These are phyloP conservation scores for Camellia lanceoleosa DNA, from an alignment of 148 eudicot species.

Conservation along the genomic window DNA sequence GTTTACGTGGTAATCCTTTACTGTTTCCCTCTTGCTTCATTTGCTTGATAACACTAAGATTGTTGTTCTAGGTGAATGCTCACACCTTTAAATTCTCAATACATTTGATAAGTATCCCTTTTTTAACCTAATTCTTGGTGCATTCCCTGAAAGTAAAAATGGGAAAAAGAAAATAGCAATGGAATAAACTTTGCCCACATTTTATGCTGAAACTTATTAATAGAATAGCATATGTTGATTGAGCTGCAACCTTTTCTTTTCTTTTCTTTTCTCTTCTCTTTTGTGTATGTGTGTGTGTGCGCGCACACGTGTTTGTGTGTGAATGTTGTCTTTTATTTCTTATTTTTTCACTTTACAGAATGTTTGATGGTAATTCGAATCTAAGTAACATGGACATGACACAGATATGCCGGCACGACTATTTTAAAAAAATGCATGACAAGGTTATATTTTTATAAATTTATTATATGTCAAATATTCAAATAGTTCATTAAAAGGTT, in stretches of 20 bases:
- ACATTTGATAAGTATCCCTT: neutral
- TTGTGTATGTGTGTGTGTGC: too few relatives aligned
- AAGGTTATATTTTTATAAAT: too few relatives aligned
- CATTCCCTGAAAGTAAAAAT: neutral
- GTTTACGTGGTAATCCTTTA: constrained; percentile 53
- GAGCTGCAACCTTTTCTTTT: neutral
- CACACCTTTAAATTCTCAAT: neutral
- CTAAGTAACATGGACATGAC: too few relatives aligned
- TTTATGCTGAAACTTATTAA: neutral
- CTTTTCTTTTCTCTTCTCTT: neutral
- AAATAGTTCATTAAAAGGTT: too few relatives aligned
- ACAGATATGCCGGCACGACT: too few relatives aligned
- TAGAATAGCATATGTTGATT: neutral
- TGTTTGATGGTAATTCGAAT: neutral
- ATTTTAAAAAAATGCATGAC: too few relatives aligned
- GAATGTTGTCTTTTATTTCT: neutral
- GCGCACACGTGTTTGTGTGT: too few relatives aligned
- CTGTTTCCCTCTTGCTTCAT: neutral
- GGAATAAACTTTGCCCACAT: neutral
- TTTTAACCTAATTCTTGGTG: neutral
- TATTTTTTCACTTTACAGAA: neutral
- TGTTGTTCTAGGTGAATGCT: neutral
- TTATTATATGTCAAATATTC: too few relatives aligned
- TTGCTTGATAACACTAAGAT: neutral
- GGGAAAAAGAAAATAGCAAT: neutral